These are phyloP conservation scores for Oenanthe sinensis DNA, from an alignment of 129 eudicot species.

Conservation along the genomic window DNA sequence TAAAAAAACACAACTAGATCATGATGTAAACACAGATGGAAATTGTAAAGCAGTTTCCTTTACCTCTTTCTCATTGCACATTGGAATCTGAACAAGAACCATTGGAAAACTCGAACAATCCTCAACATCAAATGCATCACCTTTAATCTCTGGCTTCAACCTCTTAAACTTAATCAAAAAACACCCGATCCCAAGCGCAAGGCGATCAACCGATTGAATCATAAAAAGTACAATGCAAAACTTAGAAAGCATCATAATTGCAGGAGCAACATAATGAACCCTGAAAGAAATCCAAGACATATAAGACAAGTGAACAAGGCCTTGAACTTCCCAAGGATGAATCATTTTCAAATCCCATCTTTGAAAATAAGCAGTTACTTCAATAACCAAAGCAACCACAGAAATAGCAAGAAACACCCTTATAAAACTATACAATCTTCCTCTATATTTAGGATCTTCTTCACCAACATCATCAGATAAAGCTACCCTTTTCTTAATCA, in stretches of 20 bases:
- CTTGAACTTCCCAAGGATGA: conserved; percentile 52
- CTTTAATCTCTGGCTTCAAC: conserved; percentile 54
- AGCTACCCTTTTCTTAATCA: conserved; percentile 57
- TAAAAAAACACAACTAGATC: not conserved
- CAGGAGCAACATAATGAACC: conserved; percentile 68
- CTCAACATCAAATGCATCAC: conserved; percentile 52
- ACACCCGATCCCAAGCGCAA: conserved; percentile 64
- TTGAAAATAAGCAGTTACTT: conserved; percentile 67
- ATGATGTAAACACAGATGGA: not conserved
- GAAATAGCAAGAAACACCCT: conserved; percentile 59
- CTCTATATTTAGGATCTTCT: conserved; percentile 63
- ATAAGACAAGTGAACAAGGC: conserved; percentile 52
- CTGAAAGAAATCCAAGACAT: conserved; percentile 69
- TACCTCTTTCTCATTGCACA: conserved; percentile 97
- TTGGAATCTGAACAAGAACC: conserved; percentile 97
- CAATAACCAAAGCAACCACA: conserved; percentile 42
- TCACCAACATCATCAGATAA: conserved; percentile 39
- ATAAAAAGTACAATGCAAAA: conserved; percentile 75
- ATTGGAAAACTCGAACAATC: conserved; percentile 60
- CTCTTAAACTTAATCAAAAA: conserved; percentile 72
- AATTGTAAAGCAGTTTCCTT: not conserved
- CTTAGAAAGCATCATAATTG: conserved; percentile 34
- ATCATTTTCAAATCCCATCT: conserved; percentile 68
- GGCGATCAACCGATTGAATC: conserved; percentile 81
- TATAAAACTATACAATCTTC: conserved; percentile 58